Percentiles rank a stretch among this genome's conserved stretches.
Evolutionary conservation across 768 basidiomycete genomes (phyloP).

Genomic region (Mycena leptocephala): DNA sequence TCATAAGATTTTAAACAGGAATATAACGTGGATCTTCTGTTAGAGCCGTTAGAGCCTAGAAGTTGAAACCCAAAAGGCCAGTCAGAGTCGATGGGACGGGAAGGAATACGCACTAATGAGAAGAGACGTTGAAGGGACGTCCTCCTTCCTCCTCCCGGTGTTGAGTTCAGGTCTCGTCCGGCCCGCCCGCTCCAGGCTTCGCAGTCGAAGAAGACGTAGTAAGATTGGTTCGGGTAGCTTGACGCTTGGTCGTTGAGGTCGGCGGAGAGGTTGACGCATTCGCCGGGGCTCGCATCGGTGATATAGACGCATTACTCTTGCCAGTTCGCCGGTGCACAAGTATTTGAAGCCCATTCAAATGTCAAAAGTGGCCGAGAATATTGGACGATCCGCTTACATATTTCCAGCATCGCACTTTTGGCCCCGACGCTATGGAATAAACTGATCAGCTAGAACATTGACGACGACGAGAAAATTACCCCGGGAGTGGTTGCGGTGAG

Average conservation of each 20-base stretch:
- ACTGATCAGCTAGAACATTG: background rate
- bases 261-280: background rate
- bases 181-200: background rate
- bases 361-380: too few species aligned
- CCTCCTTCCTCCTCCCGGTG: background rate
- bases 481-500: background rate
- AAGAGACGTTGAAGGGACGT: conserved; percentile 5
- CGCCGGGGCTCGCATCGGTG: background rate
- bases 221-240: background rate
- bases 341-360: background rate
- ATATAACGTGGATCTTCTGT: background rate
- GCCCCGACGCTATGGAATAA: background rate
- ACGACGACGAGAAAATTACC: background rate
- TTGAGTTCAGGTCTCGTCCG: background rate
- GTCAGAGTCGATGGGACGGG: background rate
- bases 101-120: background rate
- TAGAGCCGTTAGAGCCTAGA: background rate
- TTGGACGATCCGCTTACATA: background rate
- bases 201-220: background rate
- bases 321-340: background rate
- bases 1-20: background rate
- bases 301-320: background rate
- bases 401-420: background rate
- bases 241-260: background rate
- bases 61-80: background rate